Base-by-base conservation (phyloP, 345 rosid genomes). In the Arabis alpina region DNA sequence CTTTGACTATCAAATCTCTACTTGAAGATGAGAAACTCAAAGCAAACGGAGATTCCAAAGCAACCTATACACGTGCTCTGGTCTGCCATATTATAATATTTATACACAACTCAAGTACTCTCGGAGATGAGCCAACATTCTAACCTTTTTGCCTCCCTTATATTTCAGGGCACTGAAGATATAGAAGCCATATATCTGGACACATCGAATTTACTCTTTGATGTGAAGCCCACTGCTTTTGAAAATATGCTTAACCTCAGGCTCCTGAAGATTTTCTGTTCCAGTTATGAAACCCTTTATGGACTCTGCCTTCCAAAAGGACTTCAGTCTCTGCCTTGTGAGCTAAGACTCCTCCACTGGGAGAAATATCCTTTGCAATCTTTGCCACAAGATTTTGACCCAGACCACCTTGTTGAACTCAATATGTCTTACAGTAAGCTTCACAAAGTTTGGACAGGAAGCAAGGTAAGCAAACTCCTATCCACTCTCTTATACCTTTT, bases 291-390 rank as follows among this genome's bases (percentile, higher is more conserved):
- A 24, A 45, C 13, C 0, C 36, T 3, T 6, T 0, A 2, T 5
- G 16, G 16, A 28, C 6, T 58, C 39, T 2, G 51, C 44, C 44
- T 63, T 15, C 42, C 25, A 7, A 11, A 3, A 24, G 69, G 62
- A 43, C 69, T 71, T 6, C 30, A 40, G 1, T 71, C 56, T 52
- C 45, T 62, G 48, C 76, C 76, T 42, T 13, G 25, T 53, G 55
- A 62, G 40, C 55, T 71, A 19, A 71, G 69, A 19, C 63, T 71
- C 6, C 76, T 71, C 7, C 76, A 54, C 40, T 80, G 81, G 76
- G 76, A 71, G 0, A 23, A 62, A 36, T 71, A 71, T 45, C 76
- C 76, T 32, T 36, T 62, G 16, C 6, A 24, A 24, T 44, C 40
- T 6, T 4, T 71, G 47, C 69, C 76, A 12, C 49, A 54, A 62